phyloP scores from a whole-genome alignment of 176 grass and related monocot species.

The Poa annua region DNA sequence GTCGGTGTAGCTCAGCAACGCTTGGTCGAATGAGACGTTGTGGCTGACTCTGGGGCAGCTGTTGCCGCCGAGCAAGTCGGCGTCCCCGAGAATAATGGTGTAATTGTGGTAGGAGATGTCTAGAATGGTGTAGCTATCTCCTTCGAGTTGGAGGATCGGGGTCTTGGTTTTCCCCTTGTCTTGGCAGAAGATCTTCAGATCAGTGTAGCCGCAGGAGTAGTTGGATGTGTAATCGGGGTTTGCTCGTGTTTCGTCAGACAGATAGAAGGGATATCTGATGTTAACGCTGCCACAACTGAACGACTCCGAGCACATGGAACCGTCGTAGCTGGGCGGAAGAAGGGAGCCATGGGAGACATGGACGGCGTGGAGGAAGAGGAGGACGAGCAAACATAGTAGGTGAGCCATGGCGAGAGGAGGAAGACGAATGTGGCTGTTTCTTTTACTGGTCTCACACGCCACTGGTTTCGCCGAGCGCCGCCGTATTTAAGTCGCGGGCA shows the following conservation, averaged over 20 bases:
- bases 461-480: constrained; percentile 4
- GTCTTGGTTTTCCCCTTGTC: rapidly evolving
- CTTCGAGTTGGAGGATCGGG: background rate
- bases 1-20: background rate
- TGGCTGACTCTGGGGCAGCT: background rate
- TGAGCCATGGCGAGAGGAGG: constrained; percentile 32
- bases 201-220: constrained; percentile 53
- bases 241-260: rapidly evolving
- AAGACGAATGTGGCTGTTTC: background rate
- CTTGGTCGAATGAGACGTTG: background rate
- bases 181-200: constrained; percentile 35
- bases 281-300: background rate
- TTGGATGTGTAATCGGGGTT: rapidly evolving
- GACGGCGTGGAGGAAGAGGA: constrained; percentile 25
- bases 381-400: background rate
- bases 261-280: constrained; percentile 32
- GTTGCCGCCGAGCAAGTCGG: background rate
- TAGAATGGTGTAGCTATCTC: background rate
- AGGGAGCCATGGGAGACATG: constrained; percentile 8
- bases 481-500: background rate
- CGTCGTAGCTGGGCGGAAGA: background rate
- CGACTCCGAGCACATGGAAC: background rate
- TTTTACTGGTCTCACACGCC: background rate
- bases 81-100: constrained; percentile 9
- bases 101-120: background rate